Evolutionary conservation across 1,139 yeast genomes (phyloP), one percentile per base, ranked within the genome.

Genomic region (Protomyces inundatus): DNA sequence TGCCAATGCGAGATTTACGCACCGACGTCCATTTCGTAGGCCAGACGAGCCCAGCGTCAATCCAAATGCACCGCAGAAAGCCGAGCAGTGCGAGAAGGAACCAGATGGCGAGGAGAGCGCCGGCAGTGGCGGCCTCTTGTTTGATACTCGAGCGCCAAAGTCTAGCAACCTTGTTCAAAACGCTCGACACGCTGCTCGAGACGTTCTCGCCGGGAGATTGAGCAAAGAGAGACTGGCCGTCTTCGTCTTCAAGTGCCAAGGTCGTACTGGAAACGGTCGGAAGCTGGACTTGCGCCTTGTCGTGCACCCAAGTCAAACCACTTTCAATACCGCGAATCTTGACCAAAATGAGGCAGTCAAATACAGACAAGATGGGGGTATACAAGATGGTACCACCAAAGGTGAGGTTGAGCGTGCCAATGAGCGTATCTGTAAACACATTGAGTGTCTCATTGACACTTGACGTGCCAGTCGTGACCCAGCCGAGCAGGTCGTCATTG

Each of bases 281-380:
- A 0, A 91, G 72, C 0, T 76, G 68, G 1, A 91, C 76, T 14
- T 82, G 77, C 2, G 91, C 80, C 68, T 88, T 79, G 40, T 84
- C 77, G 69, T 87, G 80, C 1, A 91, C 76, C 98, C 98, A 93
- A 0, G 85, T 81, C 62, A 91, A 74, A 0, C 96, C 98, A 33
- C 80, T 72, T 68, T 88, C 88, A 0, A 90, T 77, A 40, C 80
- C 79, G 3, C 79, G 78, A 5, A 91, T 73, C 71, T 91, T 93
- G 64, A 86, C 79, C 12, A 90, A 95, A 51, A 93, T 77, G 0
- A 88, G 83, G 75, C 98, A 93, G 59, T 85, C 84, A 4, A 90
- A 87, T 0, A 90, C 84, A 76, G 81, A 69, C 12, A 73, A 65
- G 9, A 91, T 79, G 0, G 96, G 88, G 40, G 55, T 33, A 55